Percentiles rank a stretch among this genome's conserved stretches.
Evolutionary conservation across 2,329 filamentous ascomycete species (phyloP).

Genomic region (Cytospora schulzeri): DNA sequence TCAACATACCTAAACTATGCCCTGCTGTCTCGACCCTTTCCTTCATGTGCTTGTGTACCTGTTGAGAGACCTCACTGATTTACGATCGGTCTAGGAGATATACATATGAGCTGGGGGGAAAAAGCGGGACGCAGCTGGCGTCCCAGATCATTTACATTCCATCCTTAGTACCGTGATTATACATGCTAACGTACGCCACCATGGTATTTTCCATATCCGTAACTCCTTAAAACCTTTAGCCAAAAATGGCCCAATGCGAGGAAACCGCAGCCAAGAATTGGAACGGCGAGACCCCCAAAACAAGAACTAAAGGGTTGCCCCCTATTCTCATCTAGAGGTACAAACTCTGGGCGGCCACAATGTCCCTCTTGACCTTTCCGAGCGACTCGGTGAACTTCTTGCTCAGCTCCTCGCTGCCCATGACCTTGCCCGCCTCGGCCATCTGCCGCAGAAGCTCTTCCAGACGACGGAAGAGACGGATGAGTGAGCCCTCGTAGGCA

Average conservation of each 20-base stretch:
- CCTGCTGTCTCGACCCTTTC: neutral
- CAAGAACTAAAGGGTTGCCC: neutral
- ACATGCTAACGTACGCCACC: constrained; percentile 19
- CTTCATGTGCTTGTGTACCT: neutral
- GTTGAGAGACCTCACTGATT: neutral
- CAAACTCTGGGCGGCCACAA: constrained; percentile 91
- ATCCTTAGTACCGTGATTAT: constrained; percentile 5
- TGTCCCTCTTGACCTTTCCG: constrained; percentile 84
- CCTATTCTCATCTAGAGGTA: constrained; percentile 65
- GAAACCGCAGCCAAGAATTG: neutral
- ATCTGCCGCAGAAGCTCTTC: constrained; percentile 95
- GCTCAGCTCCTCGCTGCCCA: constrained; percentile 94
- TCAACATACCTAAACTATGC: neutral
- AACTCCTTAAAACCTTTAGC: constrained; percentile 4
- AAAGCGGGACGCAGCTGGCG: neutral
- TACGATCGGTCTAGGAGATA: neutral
- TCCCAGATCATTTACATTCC: constrained; percentile 5
- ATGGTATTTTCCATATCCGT: constrained; percentile 23
- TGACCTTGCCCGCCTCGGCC: constrained; percentile 93
- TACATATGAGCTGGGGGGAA: neutral
- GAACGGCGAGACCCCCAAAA: neutral
- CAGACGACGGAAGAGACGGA: constrained; percentile 91
- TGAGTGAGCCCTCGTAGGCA: constrained; percentile 93
- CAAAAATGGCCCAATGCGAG: neutral
- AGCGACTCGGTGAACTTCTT: constrained; percentile 89